Conservation (phyloP, 2,329 filamentous ascomycete species). For the Rugonectria rugulosa region DNA sequence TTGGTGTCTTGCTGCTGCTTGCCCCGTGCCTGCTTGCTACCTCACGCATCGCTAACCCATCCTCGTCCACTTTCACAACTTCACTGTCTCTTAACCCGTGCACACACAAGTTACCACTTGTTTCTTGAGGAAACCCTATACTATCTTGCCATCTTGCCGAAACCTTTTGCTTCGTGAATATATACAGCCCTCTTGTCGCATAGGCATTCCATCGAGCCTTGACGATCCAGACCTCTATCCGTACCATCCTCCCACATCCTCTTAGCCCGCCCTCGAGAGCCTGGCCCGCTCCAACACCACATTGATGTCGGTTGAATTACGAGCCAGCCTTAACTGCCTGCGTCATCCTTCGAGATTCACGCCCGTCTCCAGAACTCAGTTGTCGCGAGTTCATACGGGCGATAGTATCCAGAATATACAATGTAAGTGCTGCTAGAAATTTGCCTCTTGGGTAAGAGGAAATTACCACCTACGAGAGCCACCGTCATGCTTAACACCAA, state of each 20-base stretch:
- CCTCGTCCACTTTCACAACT: too few relatives aligned
- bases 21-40: slow-evolving; percentile 32
- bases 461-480: slow-evolving; percentile 9
- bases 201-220: slow-evolving; percentile 12
- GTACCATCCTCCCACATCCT: background rate
- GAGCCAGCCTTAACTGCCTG: slow-evolving; percentile 63
- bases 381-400: slow-evolving; percentile 63
- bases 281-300: slow-evolving; percentile 47
- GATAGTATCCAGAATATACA: slow-evolving; percentile 64
- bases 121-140: background rate
- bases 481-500: slow-evolving; percentile 34
- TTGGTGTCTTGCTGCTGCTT: slow-evolving; percentile 35
- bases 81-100: too few relatives aligned
- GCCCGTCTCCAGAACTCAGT: slow-evolving; percentile 63
- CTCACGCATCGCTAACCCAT: slow-evolving; percentile 13
- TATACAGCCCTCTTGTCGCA: too few relatives aligned
- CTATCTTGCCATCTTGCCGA: slow-evolving; percentile 4
- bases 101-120: slow-evolving; percentile 4
- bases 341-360: slow-evolving; percentile 65
- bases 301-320: slow-evolving; percentile 68
- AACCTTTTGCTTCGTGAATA: too few relatives aligned
- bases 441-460: too few relatives aligned
- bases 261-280: slow-evolving; percentile 33
- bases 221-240: background rate
- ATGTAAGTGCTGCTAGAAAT: slow-evolving; percentile 46